Conservation (phyloP, 768 basidiomycete genomes). For the Psilocybe subaeruginosa region DNA sequence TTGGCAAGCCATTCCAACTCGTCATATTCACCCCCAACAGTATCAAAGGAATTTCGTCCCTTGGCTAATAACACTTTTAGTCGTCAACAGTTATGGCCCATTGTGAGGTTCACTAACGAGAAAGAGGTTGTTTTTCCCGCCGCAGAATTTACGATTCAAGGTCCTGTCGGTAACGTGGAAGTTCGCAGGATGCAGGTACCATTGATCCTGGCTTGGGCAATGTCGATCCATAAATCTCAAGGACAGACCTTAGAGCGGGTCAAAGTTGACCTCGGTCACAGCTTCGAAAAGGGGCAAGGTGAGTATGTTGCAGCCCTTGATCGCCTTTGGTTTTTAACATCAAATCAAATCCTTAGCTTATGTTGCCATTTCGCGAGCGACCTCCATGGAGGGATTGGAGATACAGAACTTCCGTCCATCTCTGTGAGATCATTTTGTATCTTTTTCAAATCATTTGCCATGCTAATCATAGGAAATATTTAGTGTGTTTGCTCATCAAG, state of each 20-base stretch:
- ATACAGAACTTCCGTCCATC: constrained; percentile 61
- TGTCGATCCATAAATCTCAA: constrained; percentile 88
- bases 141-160: constrained; percentile 57
- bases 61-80: constrained; percentile 28
- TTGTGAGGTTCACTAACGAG: constrained; percentile 59
- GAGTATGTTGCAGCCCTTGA: constrained; percentile 7
- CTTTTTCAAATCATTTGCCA: not conserved
- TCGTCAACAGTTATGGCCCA: constrained; percentile 49
- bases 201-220: constrained; percentile 71
- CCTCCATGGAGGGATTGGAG: constrained; percentile 61
- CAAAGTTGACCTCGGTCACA: constrained; percentile 71
- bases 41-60: constrained; percentile 13
- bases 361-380: constrained; percentile 74
- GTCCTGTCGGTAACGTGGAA: constrained; percentile 57
- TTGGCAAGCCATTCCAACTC: constrained; percentile 1
- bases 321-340: not conserved
- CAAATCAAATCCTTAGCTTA: constrained; percentile 43
- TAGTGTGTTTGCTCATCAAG: constrained; percentile 62
- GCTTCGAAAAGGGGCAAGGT: constrained; percentile 84
- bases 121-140: constrained; percentile 53
- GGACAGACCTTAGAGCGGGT: constrained; percentile 84
- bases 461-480: not conserved
- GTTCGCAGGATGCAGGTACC: constrained; percentile 63
- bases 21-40: not conserved
- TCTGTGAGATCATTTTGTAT: constrained; percentile 42